Percentiles rank a stretch among this genome's conserved stretches.
Conservation (phyloP, 2,329 filamentous ascomycete genomes). For the Diaporthe caulivora region DNA sequence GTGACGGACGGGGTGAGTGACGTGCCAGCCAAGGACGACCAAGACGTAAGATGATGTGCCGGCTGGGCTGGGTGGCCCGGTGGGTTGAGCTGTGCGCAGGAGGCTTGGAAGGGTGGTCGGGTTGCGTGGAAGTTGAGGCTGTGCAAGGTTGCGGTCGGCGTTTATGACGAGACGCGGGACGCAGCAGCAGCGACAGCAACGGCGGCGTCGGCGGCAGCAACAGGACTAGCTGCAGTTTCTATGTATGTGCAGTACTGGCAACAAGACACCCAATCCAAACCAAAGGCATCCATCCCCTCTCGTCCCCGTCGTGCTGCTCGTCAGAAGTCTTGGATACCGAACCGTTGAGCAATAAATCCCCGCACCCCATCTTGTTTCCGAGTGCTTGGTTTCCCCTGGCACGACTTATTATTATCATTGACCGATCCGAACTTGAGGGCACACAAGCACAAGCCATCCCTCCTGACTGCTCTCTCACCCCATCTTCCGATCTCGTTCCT, state of each 20-base stretch:
- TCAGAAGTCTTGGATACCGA: background rate
- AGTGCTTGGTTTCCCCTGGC: slow-evolving; percentile 19
- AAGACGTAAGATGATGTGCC: slow-evolving; percentile 25
- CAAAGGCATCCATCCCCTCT: background rate
- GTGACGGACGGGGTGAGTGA: slow-evolving; percentile 19
- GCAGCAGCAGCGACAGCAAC: background rate
- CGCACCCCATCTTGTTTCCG: slow-evolving; percentile 1
- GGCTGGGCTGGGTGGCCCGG: slow-evolving; percentile 14
- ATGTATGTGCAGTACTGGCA: too few relatives aligned
- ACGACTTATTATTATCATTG: background rate
- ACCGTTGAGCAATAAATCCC: slow-evolving; percentile 4
- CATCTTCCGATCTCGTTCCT: slow-evolving; percentile 17
- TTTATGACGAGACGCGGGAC: background rate
- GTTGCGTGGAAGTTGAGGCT: slow-evolving; percentile 29
- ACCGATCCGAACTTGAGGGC: slow-evolving; percentile 2
- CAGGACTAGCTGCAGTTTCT: too few relatives aligned
- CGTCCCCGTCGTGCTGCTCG: slow-evolving; percentile 13
- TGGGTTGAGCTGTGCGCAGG: slow-evolving; percentile 7
- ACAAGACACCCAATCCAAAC: background rate
- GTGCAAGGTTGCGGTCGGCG: background rate
- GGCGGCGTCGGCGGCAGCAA: background rate
- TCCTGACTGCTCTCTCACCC: too few relatives aligned
- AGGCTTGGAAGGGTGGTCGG: slow-evolving; percentile 26
- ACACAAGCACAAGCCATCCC: slow-evolving; percentile 7
- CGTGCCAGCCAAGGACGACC: slow-evolving; percentile 27